Evolutionary conservation across 176 grass and related monocot species (phyloP).

Genomic region (Typha latifolia): DNA sequence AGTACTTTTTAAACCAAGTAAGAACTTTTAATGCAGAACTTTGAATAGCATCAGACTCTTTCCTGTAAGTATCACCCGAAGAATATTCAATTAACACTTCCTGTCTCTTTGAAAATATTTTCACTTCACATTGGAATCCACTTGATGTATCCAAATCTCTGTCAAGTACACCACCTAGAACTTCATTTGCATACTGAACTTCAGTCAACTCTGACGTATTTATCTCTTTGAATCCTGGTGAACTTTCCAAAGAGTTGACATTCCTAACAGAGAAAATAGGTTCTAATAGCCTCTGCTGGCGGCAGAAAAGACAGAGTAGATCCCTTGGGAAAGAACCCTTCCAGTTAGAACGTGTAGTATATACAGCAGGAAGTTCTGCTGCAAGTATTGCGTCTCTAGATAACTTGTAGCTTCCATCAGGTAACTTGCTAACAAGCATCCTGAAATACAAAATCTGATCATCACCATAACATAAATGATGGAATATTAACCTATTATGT

Average conservation of each 20-base stretch:
- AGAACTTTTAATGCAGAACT: slow-evolving; percentile 73
- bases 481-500: not conserved
- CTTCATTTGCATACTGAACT: slow-evolving; percentile 23
- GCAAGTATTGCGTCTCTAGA: slow-evolving; percentile 67
- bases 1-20: slow-evolving; percentile 52
- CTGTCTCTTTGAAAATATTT: slow-evolving; percentile 49
- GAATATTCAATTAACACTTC: slow-evolving; percentile 57
- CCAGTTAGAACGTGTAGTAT: slow-evolving; percentile 57
- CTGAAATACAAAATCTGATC: slow-evolving; percentile 38
- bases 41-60: slow-evolving; percentile 81
- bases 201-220: slow-evolving; percentile 5
- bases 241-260: slow-evolving; percentile 5
- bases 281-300: slow-evolving; percentile 57
- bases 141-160: slow-evolving; percentile 31
- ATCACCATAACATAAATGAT: not conserved
- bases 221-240: slow-evolving; percentile 22
- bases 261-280: slow-evolving; percentile 43
- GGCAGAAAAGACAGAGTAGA: slow-evolving; percentile 71
- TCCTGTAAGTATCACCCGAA: slow-evolving; percentile 46
- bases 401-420: slow-evolving; percentile 75
- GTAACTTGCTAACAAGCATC: slow-evolving; percentile 66
- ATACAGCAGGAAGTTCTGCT: slow-evolving; percentile 63
- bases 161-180: not conserved
- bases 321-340: slow-evolving; percentile 61
- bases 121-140: slow-evolving; percentile 51